Evolutionary conservation across 2,329 filamentous ascomycete genomes (phyloP).

Genomic region (Pyrenophora tritici-repentis): DNA sequence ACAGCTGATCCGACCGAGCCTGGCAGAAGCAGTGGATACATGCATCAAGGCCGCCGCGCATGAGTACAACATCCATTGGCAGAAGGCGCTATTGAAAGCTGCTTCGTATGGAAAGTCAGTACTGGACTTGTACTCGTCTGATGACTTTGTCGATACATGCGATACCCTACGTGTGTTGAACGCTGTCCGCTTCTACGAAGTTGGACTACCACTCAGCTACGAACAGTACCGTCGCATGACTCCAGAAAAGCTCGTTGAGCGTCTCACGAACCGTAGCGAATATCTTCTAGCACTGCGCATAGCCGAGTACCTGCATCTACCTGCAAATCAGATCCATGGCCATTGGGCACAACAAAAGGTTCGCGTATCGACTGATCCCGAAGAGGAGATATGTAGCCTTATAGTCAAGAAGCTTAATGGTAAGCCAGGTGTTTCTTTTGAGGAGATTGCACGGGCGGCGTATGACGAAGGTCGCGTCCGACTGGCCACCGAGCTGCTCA

Average conservation of each 20-base stretch:
- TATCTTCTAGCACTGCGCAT: slow-evolving; percentile 89
- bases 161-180: slow-evolving; percentile 92
- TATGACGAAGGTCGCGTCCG: slow-evolving; percentile 90
- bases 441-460: slow-evolving; percentile 87
- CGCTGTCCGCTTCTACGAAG: slow-evolving; percentile 86
- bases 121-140: slow-evolving; percentile 94
- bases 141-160: slow-evolving; percentile 98
- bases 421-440: slow-evolving; percentile 92
- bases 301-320: slow-evolving; percentile 82
- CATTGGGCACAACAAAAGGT: slow-evolving; percentile 98
- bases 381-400: slow-evolving; percentile 82
- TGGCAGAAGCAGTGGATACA: slow-evolving; percentile 90
- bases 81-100: slow-evolving; percentile 93
- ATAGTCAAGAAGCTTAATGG: slow-evolving; percentile 86
- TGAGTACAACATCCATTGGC: slow-evolving; percentile 88
- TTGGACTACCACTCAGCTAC: slow-evolving; percentile 88
- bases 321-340: slow-evolving; percentile 88
- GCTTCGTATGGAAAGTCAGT: slow-evolving; percentile 98
- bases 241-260: slow-evolving; percentile 82
- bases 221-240: slow-evolving; percentile 92
- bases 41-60: slow-evolving; percentile 93
- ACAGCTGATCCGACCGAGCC: slow-evolving; percentile 83
- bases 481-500: slow-evolving; percentile 88
- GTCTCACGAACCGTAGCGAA: slow-evolving; percentile 85
- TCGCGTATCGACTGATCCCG: slow-evolving; percentile 79